Conservation (phyloP, 2,329 filamentous ascomycete species). For the Paecilomyces sp. region DNA sequence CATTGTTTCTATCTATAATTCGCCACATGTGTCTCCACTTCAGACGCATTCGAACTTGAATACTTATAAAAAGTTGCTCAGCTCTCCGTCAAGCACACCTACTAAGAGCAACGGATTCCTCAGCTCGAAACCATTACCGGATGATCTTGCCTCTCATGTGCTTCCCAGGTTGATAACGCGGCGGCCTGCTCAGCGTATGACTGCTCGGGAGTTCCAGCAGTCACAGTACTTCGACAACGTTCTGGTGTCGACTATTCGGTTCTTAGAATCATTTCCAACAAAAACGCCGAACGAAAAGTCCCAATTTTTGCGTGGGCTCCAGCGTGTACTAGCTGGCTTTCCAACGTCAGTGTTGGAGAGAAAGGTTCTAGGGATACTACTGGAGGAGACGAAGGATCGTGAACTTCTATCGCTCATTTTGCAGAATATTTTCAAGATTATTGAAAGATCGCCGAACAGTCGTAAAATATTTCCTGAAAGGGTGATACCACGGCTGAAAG, state of each 20-base stretch:
- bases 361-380: slow-evolving; percentile 78
- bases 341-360: slow-evolving; percentile 90
- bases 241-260: slow-evolving; percentile 90
- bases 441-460: slow-evolving; percentile 68
- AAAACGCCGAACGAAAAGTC: slow-evolving; percentile 89
- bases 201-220: slow-evolving; percentile 85
- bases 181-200: slow-evolving; percentile 78
- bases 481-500: slow-evolving; percentile 75
- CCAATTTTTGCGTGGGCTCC: slow-evolving; percentile 82
- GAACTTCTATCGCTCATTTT: slow-evolving; percentile 79
- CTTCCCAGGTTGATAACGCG: slow-evolving; percentile 81
- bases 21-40: slow-evolving; percentile 81
- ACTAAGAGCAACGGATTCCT: slow-evolving; percentile 78
- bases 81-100: slow-evolving; percentile 70
- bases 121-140: slow-evolving; percentile 69
- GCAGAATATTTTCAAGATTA: slow-evolving; percentile 86
- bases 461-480: slow-evolving; percentile 75
- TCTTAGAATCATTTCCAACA: slow-evolving; percentile 81
- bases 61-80: slow-evolving; percentile 77
- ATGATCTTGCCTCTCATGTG: slow-evolving; percentile 66
- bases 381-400: slow-evolving; percentile 91
- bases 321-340: slow-evolving; percentile 83
- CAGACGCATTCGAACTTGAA: slow-evolving; percentile 74
- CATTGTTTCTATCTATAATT: slow-evolving; percentile 86
- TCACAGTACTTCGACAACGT: slow-evolving; percentile 97